A percentile compares a stretch with the other conserved stretches of the same genome.
Evolutionary conservation across 2,329 filamentous ascomycete species (phyloP).

Genomic region (Microcyclosporella mali): DNA sequence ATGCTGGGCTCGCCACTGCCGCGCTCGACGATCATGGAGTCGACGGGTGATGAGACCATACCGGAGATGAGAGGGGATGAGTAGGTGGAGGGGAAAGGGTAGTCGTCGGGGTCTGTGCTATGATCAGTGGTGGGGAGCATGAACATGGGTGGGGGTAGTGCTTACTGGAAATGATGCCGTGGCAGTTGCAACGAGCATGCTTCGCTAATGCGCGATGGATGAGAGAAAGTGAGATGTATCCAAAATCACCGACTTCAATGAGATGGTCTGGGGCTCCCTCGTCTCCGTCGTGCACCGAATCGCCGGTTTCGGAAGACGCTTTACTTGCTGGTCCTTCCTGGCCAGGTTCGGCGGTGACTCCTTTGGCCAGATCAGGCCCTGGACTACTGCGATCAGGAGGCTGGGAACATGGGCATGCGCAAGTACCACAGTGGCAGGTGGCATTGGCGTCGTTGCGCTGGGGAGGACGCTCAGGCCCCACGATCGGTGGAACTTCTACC

Average conservation of each 20-base stretch:
- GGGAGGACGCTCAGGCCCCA: conserved; percentile 6
- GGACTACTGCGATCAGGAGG: background rate
- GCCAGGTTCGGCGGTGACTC: no score
- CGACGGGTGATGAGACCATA: background rate
- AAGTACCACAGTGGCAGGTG: conserved; percentile 2
- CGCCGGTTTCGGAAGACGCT: background rate
- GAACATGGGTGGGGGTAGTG: background rate
- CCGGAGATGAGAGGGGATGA: background rate
- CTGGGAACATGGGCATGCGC: conserved; percentile 2
- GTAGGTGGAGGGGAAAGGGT: conserved; percentile 1
- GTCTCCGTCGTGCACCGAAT: conserved; percentile 1
- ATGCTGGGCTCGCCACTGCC: conserved; percentile 2
- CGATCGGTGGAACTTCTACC: background rate
- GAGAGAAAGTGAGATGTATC: background rate
- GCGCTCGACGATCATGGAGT: conserved; percentile 5
- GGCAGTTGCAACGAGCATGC: conserved; percentile 4
- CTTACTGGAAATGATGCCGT: background rate
- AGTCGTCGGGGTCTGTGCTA: background rate
- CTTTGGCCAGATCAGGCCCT: background rate
- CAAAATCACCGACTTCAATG: conserved; percentile 9
- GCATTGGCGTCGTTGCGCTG: conserved; percentile 6
- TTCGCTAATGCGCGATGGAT: conserved; percentile 1
- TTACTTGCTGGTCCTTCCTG: background rate
- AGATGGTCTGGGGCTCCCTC: conserved; percentile 6
- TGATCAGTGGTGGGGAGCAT: background rate